Base-by-base conservation (phyloP, 2,329 filamentous ascomycete species). In the Trichoderma hamatum region DNA sequence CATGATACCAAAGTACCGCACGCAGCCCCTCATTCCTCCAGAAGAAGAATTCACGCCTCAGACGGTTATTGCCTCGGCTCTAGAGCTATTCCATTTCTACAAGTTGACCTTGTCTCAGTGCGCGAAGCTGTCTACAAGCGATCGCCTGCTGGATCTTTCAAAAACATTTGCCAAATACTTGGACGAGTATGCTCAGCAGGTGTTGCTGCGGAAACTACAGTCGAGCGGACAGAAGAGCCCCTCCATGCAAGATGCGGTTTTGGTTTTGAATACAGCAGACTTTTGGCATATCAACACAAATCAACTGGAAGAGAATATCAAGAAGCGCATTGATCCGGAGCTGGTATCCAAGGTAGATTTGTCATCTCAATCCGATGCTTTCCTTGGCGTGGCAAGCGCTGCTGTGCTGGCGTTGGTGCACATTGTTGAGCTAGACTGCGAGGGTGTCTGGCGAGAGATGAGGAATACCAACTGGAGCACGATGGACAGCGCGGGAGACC, bases 1-100 rank as follows among this genome's bases (percentile, higher is more conserved):
- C 9, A 89, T 98, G 80, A 92, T 99, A 72, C 94, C 94, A 0
- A 93, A 89, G 77, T 98, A 98, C 80, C 92, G 92, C 72, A 88
- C 86, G 70, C 93, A 97, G 74, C 91, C 93, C 0, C 85, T 97
- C 3, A 86, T 94, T 51, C 89, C 92, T 3, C 83, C 87, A 0
- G 96, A 97, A 73, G 96, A 99, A 74, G 96, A 99, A 68, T 98
- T 98, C 78, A 92, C 93, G 52, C 85, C 92, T 0, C 93, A 97
- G 77, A 89, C 93, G 55, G 95, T 99, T 68, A 95, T 97, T 69
- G 86, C 91, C 1, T 98, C 96, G 0, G 97, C 96, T 3, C 97
- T 97, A 56, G 96, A 99, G 77, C 87, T 99, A 0, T 99, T 99
- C 80, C 93, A 97, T 75, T 97, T 97, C 77, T 99, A 99, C 81